These are phyloP conservation scores for Coniochaeta sp. DNA, from an alignment of 2,329 filamentous ascomycete genomes.

Conservation along the genomic window DNA sequence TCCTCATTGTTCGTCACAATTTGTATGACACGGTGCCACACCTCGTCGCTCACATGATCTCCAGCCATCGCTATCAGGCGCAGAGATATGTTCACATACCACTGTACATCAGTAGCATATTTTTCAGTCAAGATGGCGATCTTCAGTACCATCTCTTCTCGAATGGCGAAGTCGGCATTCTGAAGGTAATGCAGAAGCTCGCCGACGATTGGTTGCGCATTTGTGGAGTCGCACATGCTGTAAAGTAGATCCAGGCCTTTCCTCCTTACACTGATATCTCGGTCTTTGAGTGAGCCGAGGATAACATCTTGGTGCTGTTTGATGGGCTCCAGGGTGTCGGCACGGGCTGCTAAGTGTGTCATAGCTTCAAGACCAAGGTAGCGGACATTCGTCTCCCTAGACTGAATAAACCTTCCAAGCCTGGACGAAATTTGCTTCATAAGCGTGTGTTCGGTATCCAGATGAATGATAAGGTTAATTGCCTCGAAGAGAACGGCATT, in stretches of 20 bases:
- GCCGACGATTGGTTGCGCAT: slow-evolving; percentile 85
- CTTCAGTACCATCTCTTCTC: slow-evolving; percentile 98
- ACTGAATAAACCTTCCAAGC: slow-evolving; percentile 92
- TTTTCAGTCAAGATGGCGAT: slow-evolving; percentile 98
- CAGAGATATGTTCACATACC: slow-evolving; percentile 97
- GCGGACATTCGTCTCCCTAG: slow-evolving; percentile 91
- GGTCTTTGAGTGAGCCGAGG: slow-evolving; percentile 84
- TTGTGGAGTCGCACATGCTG: slow-evolving; percentile 98
- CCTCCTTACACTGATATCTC: slow-evolving; percentile 92
- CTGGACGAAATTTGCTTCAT: slow-evolving; percentile 94
- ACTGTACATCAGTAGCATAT: slow-evolving; percentile 96
- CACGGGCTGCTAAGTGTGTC: slow-evolving; percentile 91
- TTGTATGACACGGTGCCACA: slow-evolving; percentile 97
- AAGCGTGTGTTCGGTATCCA: slow-evolving; percentile 87
- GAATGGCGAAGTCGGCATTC: slow-evolving; percentile 93
- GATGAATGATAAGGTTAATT: slow-evolving; percentile 95
- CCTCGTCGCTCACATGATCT: slow-evolving; percentile 97
- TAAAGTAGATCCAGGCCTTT: slow-evolving; percentile 95
- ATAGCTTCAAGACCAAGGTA: slow-evolving; percentile 95
- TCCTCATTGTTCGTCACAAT: slow-evolving; percentile 99
- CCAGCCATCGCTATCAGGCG: slow-evolving; percentile 93
- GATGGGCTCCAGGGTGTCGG: slow-evolving; percentile 92
- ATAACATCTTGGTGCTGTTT: slow-evolving; percentile 98
- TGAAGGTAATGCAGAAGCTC: slow-evolving; percentile 92
- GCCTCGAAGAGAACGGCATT: slow-evolving; percentile 97